Percentiles rank a stretch among this genome's conserved stretches.
phyloP scores from a whole-genome alignment of 345 rosid species.

The Leavenworthia alabamica region DNA sequence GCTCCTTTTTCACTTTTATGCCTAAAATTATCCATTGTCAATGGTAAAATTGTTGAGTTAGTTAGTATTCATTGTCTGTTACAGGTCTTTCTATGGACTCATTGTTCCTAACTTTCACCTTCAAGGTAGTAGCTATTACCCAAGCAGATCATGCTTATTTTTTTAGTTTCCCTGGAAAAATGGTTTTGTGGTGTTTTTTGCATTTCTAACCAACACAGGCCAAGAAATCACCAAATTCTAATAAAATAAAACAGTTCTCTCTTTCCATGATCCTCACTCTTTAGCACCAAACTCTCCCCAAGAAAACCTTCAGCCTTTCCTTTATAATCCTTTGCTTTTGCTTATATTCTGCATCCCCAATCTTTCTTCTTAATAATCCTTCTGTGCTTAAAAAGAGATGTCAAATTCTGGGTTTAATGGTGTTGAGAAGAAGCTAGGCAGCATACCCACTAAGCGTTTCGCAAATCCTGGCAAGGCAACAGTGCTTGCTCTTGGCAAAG shows the following conservation, averaged over 20 bases:
- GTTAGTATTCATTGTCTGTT: not conserved
- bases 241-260: conserved; percentile 22
- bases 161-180: not conserved
- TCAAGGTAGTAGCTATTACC: conserved; percentile 6
- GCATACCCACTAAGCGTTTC: conserved; percentile 30
- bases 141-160: not conserved
- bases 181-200: conserved; percentile 18
- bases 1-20: not conserved
- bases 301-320: conserved; percentile 30
- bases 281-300: conserved; percentile 58
- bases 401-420: conserved; percentile 28
- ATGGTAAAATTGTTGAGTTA: not conserved
- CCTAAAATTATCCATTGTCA: not conserved
- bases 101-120: conserved; percentile 29
- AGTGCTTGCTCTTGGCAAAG: conserved; percentile 86
- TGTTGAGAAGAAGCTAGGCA: conserved; percentile 21
- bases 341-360: conserved; percentile 20
- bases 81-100: conserved; percentile 9
- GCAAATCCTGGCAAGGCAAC: conserved; percentile 76
- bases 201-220: conserved; percentile 36
- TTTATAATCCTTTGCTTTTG: conserved; percentile 35
- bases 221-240: conserved; percentile 38
- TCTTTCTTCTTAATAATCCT: conserved; percentile 21
- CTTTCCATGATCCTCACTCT: conserved; percentile 44
- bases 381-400: conserved; percentile 34